These are phyloP conservation scores for Podospora comata DNA, from an alignment of 495 filamentous ascomycete species.

Conservation along the genomic window DNA sequence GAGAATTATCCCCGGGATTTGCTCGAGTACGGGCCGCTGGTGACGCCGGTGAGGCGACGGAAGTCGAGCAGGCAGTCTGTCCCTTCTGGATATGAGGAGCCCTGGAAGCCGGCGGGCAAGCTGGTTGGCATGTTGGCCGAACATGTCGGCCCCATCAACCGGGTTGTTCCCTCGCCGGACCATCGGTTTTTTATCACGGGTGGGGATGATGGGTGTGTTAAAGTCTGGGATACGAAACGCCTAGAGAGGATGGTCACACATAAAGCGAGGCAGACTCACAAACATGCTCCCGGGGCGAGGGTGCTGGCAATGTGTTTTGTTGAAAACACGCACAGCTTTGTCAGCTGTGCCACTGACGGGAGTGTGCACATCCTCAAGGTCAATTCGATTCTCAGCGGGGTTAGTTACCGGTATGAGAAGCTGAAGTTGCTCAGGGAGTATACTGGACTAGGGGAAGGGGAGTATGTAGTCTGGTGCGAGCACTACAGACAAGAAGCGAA, in stretches of 20 bases:
- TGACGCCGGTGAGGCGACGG: conserved; percentile 65
- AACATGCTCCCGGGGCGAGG: conserved; percentile 62
- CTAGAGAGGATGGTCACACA: conserved; percentile 87
- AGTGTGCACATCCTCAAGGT: conserved; percentile 86
- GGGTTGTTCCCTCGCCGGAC: conserved; percentile 80
- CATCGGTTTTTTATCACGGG: conserved; percentile 93
- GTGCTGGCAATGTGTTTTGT: conserved; percentile 84
- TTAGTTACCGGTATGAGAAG: conserved; percentile 70
- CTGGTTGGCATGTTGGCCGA: conserved; percentile 86
- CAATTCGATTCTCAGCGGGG: conserved; percentile 61
- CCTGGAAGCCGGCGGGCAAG: conserved; percentile 81
- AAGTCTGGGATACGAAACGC: conserved; percentile 87
- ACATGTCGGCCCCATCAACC: conserved; percentile 77
- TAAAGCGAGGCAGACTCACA: conserved; percentile 82
- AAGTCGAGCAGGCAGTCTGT: conserved; percentile 54
- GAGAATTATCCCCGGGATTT: conserved; percentile 87
- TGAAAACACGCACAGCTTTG: conserved; percentile 89
- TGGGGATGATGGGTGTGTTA: conserved; percentile 88
- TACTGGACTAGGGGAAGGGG: conserved; percentile 61
- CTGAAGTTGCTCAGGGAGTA: conserved; percentile 73
- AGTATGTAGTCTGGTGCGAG: conserved; percentile 87
- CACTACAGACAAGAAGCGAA: conserved; percentile 79
- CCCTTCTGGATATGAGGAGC: conserved; percentile 42
- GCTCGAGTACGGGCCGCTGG: conserved; percentile 72
- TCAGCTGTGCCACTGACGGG: conserved; percentile 86